Evolutionary conservation across 2,329 filamentous ascomycete genomes (phyloP).

Genomic region (Diaporthe sp.): DNA sequence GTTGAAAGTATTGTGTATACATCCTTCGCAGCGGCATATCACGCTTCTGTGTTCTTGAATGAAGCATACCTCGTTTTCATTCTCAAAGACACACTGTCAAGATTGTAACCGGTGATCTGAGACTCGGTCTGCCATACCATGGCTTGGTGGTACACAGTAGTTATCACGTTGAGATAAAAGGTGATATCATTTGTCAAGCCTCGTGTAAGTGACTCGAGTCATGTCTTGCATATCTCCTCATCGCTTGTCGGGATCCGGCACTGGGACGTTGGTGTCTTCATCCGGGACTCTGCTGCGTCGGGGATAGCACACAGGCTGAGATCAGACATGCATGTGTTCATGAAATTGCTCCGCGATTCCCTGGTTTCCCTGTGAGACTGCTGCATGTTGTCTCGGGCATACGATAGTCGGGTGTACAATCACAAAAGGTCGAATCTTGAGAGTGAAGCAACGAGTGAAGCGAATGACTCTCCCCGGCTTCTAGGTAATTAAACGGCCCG

Average conservation of each 20-base stretch:
- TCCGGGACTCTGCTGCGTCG: background rate
- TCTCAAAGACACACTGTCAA: background rate
- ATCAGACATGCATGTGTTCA: background rate
- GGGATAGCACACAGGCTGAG: no score
- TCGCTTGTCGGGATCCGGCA: background rate
- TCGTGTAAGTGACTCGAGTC: slow-evolving; percentile 19
- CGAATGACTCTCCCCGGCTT: slow-evolving; percentile 12
- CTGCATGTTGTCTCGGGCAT: background rate
- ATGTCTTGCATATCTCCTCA: background rate
- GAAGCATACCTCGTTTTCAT: background rate
- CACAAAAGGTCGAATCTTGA: background rate
- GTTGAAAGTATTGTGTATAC: background rate
- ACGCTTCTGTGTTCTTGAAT: background rate
- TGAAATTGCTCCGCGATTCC: no score
- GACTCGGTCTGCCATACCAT: background rate
- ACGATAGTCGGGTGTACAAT: background rate
- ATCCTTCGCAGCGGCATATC: background rate
- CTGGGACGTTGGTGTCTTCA: background rate
- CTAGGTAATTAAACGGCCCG: slow-evolving; percentile 13
- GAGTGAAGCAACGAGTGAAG: background rate
- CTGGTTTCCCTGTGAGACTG: background rate
- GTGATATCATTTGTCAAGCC: background rate
- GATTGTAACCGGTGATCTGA: background rate
- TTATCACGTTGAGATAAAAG: background rate
- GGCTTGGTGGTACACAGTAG: no score